Evolutionary conservation across 352 stramenopile genomes (phyloP).

Genomic region (Blastocystis hominis): DNA sequence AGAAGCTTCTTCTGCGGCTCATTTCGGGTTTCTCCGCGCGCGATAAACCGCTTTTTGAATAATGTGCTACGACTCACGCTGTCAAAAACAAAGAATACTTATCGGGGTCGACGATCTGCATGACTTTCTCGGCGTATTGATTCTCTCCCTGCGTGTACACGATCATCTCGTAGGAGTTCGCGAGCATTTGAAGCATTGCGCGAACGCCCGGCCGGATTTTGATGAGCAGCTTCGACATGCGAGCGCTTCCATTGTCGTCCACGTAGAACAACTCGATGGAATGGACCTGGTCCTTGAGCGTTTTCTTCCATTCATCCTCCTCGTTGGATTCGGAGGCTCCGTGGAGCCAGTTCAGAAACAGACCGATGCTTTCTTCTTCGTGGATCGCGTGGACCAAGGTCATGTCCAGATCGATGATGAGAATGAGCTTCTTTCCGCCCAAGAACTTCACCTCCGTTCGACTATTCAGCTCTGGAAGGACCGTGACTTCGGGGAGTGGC

Average conservation of each 20-base stretch:
- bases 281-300: not conserved
- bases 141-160: slow-evolving; percentile 41
- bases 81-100: not conserved
- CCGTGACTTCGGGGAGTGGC: not conserved
- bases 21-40: not conserved
- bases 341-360: slow-evolving; percentile 13
- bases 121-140: slow-evolving; percentile 42
- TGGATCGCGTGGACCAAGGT: slow-evolving; percentile 40
- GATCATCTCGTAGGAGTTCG: slow-evolving; percentile 31
- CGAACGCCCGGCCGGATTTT: slow-evolving; percentile 22
- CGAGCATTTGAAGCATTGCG: not conserved
- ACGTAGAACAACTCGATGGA: slow-evolving; percentile 44
- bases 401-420: slow-evolving; percentile 53
- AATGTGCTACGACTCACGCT: not conserved
- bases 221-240: slow-evolving; percentile 22
- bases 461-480: not conserved
- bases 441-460: not conserved
- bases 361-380: slow-evolving; percentile 19
- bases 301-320: slow-evolving; percentile 4
- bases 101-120: slow-evolving; percentile 20
- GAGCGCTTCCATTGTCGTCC: slow-evolving; percentile 4
- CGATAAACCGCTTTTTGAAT: slow-evolving; percentile 40
- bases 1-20: slow-evolving; percentile 41
- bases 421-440: slow-evolving; percentile 21
- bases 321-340: not conserved